Conservation (phyloP, 257 asterid species). For the Linaria vulgaris region DNA sequence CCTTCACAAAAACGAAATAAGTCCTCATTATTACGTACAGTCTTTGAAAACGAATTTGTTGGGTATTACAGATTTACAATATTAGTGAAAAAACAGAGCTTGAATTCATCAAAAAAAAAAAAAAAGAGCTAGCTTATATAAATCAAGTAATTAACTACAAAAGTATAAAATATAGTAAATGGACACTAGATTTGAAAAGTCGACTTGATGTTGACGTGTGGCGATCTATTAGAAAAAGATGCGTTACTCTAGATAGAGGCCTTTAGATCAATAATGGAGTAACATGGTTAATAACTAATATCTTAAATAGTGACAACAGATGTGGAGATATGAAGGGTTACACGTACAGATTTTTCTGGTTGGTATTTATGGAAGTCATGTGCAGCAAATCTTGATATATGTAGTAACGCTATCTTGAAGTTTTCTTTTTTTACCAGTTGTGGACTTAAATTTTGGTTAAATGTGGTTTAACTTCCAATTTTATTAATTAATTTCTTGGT, state of each 20-base stretch:
- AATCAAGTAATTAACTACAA: no score
- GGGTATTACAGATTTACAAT: no score
- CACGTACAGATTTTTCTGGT: slow-evolving; percentile 29
- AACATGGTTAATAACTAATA: slow-evolving; percentile 11
- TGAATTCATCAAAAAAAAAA: no score
- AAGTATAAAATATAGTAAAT: no score
- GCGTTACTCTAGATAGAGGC: neutral
- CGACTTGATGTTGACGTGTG: slow-evolving; percentile 1
- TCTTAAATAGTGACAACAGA: slow-evolving; percentile 4
- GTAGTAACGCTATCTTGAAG: slow-evolving; percentile 8
- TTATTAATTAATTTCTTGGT: neutral
- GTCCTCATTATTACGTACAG: no score
- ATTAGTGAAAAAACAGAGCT: no score
- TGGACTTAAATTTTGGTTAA: neutral
- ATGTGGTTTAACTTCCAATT: neutral
- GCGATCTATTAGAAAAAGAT: neutral
- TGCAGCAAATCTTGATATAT: slow-evolving; percentile 27
- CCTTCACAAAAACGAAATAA: no score
- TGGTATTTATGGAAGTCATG: slow-evolving; percentile 32
- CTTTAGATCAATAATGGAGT: slow-evolving; percentile 32
- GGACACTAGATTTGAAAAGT: neutral
- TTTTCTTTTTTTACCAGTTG: slow-evolving; percentile 18
- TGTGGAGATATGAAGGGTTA: slow-evolving; percentile 11
- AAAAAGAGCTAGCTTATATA: no score
- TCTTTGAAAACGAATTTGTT: no score